phyloP scores from a whole-genome alignment of 2,329 filamentous ascomycete genomes.

The Phialophora verrucosa region DNA sequence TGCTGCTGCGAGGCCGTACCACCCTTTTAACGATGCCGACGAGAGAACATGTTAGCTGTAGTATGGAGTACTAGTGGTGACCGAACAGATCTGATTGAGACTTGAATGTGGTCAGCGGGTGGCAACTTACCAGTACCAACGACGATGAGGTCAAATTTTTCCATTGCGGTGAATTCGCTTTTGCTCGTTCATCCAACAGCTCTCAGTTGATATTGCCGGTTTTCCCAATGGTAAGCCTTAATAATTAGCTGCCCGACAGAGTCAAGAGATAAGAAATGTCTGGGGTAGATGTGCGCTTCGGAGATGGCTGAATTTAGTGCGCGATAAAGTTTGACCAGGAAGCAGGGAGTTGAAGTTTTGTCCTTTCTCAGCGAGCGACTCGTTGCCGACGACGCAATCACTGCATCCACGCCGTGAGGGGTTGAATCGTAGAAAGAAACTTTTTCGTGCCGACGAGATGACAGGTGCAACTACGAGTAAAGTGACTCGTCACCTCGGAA shows the following conservation, averaged over 20 bases:
- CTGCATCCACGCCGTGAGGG: neutral
- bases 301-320: neutral
- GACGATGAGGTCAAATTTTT: neutral
- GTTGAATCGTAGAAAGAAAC: neutral
- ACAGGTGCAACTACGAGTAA: neutral
- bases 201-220: neutral
- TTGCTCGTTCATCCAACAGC: neutral
- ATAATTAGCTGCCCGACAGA: neutral
- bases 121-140: neutral
- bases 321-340: neutral
- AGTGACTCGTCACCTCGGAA: neutral
- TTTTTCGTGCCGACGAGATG: neutral
- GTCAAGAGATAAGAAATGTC: neutral
- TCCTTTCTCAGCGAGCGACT: neutral
- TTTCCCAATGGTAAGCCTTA: neutral
- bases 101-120: too few species aligned
- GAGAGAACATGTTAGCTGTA: constrained; percentile 50
- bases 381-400: neutral
- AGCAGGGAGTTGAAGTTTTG: neutral
- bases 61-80: constrained; percentile 70
- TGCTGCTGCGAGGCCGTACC: constrained; percentile 65
- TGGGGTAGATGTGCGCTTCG: neutral
- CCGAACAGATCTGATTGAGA: neutral
- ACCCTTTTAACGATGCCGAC: constrained; percentile 45
- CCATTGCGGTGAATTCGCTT: neutral